Conservation (phyloP, 345 rosid genomes). For the Reutealis trisperma region DNA sequence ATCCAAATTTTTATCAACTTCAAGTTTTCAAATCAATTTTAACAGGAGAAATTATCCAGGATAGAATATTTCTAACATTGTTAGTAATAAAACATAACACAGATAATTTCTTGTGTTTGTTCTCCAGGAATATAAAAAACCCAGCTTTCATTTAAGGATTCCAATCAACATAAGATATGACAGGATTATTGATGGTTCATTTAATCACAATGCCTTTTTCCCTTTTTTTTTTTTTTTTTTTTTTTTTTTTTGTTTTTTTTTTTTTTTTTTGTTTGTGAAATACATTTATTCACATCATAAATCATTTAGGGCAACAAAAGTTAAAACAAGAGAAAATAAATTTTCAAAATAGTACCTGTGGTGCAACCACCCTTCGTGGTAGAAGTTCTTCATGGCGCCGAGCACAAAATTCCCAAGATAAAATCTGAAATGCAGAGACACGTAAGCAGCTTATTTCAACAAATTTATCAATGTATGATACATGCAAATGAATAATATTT, state of each 20-base stretch:
- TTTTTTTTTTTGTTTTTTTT: no score
- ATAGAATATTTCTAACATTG: neutral
- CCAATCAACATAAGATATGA: neutral
- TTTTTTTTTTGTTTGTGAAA: no score
- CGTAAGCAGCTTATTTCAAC: neutral
- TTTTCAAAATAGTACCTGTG: constrained; percentile 58
- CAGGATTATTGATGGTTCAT: no score
- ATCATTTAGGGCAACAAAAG: neutral
- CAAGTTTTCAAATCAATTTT: neutral
- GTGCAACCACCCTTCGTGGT: constrained; percentile 92
- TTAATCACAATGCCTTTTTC: no score
- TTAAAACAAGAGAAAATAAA: constrained; percentile 15
- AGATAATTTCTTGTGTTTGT: neutral
- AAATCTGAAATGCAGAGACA: constrained; percentile 48
- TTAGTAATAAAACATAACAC: neutral
- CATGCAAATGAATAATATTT: constrained; percentile 10
- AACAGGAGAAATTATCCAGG: neutral
- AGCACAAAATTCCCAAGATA: constrained; percentile 98
- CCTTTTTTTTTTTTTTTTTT: no score
- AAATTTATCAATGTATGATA: constrained; percentile 7
- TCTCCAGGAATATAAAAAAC: neutral
- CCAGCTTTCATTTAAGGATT: neutral
- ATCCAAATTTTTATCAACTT: neutral
- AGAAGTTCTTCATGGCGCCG: constrained; percentile 92
- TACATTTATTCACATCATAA: no score